A percentile compares a stretch with the other conserved stretches of the same genome.
phyloP scores from a whole-genome alignment of 2,329 filamentous ascomycete genomes.

The Cladophialophora psammophila region DNA sequence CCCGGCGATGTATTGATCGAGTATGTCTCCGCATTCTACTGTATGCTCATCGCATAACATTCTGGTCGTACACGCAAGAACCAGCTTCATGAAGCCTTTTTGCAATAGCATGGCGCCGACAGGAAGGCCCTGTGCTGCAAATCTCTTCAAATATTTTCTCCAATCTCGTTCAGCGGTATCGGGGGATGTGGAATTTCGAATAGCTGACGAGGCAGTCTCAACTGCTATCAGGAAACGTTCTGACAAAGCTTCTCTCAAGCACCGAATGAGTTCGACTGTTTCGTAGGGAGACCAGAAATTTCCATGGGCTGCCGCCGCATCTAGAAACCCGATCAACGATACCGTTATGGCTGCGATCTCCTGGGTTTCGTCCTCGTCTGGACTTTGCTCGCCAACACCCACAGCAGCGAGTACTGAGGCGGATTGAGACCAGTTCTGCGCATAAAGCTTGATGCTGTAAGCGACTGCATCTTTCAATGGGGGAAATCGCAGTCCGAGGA shows the following conservation, averaged over 20 bases:
- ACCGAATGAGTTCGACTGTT: conserved; percentile 74
- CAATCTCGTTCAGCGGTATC: conserved; percentile 78
- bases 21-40: conserved; percentile 68
- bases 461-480: conserved; percentile 71
- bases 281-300: conserved; percentile 82
- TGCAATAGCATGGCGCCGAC: conserved; percentile 91
- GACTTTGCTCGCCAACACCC: conserved; percentile 62
- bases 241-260: conserved; percentile 76
- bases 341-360: conserved; percentile 78
- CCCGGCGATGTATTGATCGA: conserved; percentile 75
- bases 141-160: conserved; percentile 85
- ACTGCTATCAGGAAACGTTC: conserved; percentile 85
- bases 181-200: conserved; percentile 76
- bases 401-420: conserved; percentile 64
- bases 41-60: conserved; percentile 69
- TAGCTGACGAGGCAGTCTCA: conserved; percentile 87
- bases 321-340: conserved; percentile 87
- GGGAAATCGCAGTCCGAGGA: conserved; percentile 75
- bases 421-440: conserved; percentile 72
- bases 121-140: conserved; percentile 78
- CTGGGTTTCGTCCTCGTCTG: conserved; percentile 64
- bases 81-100: conserved; percentile 83
- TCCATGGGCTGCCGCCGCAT: conserved; percentile 78
- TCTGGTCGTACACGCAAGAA: conserved; percentile 79
- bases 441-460: conserved; percentile 73